Evolutionary conservation across 139 green algal genomes (phyloP).

Genomic region (Micractinium sp.): DNA sequence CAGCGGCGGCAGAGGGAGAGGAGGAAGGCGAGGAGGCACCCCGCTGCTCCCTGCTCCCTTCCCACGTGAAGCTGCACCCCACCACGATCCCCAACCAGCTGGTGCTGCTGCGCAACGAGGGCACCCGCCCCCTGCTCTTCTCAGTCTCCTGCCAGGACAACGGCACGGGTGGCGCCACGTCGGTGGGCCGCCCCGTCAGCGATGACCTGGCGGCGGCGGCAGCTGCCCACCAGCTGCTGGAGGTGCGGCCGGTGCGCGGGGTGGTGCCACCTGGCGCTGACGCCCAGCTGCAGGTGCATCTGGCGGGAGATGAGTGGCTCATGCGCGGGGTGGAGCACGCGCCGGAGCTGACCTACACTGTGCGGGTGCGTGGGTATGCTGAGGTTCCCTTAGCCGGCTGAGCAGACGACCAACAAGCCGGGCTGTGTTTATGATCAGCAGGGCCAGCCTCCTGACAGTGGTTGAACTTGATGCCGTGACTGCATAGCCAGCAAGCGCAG

Average conservation of each 20-base stretch:
- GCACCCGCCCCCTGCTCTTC: slow-evolving; percentile 20
- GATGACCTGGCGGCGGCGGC: background rate
- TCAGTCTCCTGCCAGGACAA: background rate
- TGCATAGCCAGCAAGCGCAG: no score
- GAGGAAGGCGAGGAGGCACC: background rate
- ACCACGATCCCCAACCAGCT: slow-evolving; percentile 20
- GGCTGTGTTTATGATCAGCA: no score
- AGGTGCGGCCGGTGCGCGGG: slow-evolving; percentile 32
- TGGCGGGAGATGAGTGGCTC: slow-evolving; percentile 16
- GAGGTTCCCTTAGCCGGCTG: no score
- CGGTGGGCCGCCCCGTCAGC: background rate
- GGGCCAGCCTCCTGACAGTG: no score
- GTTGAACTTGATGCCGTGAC: no score
- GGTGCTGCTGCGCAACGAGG: slow-evolving; percentile 44
- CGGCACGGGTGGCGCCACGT: background rate
- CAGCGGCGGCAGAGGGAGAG: background rate
- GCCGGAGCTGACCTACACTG: background rate
- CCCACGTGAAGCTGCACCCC: slow-evolving; percentile 21
- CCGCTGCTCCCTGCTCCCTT: slow-evolving; percentile 19
- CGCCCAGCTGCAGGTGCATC: slow-evolving; percentile 19
- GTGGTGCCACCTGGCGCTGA: slow-evolving; percentile 16
- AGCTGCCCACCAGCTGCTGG: slow-evolving; percentile 31
- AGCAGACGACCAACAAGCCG: no score
- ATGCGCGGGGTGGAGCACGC: background rate
- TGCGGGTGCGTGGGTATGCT: background rate